phyloP scores from a whole-genome alignment of 2,329 filamentous ascomycete species.

The Geosmithia flava region DNA sequence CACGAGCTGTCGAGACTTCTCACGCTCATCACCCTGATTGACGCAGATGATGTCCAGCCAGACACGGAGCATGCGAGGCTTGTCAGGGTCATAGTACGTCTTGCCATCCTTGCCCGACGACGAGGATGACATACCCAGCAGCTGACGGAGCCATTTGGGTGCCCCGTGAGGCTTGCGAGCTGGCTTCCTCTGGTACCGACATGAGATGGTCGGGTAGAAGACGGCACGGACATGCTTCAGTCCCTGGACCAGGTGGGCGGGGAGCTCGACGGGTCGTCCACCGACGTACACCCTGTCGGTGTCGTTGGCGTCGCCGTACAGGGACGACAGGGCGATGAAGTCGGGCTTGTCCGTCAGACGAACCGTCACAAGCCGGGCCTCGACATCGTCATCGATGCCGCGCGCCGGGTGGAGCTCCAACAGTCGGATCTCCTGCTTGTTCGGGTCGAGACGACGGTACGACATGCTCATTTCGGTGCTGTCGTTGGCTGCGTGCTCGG shows the following conservation, averaged over 20 bases:
- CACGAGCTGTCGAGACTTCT: constrained; percentile 5
- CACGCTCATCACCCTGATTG: constrained; percentile 5
- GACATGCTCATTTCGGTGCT: constrained; percentile 4
- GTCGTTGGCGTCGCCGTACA: constrained; percentile 7
- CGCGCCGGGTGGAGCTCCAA: constrained; percentile 11
- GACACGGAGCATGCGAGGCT: neutral
- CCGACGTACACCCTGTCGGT: constrained; percentile 11
- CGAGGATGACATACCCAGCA: constrained; percentile 5
- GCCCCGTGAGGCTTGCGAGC: constrained; percentile 5
- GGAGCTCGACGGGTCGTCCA: constrained; percentile 7
- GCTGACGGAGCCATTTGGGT: constrained; percentile 6
- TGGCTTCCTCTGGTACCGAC: constrained; percentile 6
- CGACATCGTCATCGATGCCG: constrained; percentile 8
- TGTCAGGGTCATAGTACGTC: neutral
- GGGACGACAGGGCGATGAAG: constrained; percentile 9
- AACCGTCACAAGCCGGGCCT: constrained; percentile 12
- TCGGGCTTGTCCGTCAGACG: constrained; percentile 8
- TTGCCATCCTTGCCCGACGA: neutral
- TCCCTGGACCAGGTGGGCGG: constrained; percentile 9
- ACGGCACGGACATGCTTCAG: constrained; percentile 12
- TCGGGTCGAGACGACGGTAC: constrained; percentile 8
- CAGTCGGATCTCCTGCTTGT: constrained; percentile 11
- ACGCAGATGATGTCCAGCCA: constrained; percentile 10
- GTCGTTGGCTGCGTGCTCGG: too few relatives aligned
- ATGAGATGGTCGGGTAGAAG: constrained; percentile 11